Percentiles rank a stretch among this genome's conserved stretches.
Evolutionary conservation across 2,329 filamentous ascomycete species (phyloP).

Genomic region (Parastagonospora avenae): DNA sequence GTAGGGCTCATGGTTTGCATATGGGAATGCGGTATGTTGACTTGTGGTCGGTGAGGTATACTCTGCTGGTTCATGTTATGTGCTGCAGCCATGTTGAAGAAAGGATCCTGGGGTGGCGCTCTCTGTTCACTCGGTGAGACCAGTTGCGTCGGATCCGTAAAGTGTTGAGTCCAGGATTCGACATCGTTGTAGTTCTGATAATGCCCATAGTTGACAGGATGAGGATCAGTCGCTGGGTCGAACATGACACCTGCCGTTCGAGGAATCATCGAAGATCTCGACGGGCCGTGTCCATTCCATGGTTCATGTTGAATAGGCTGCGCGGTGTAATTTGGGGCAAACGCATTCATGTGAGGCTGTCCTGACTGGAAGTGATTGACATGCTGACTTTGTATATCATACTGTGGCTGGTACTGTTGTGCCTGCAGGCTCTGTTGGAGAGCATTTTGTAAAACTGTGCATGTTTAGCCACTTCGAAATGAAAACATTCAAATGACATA

Average conservation of each 20-base stretch:
- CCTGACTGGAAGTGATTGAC: slow-evolving; percentile 5
- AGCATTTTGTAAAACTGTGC: slow-evolving; percentile 31
- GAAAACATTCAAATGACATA: slow-evolving; percentile 9
- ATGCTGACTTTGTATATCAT: slow-evolving; percentile 12
- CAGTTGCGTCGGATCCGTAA: slow-evolving; percentile 32
- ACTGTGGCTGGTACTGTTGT: slow-evolving; percentile 28
- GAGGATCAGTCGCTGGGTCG: slow-evolving; percentile 38
- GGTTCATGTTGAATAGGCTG: slow-evolving; percentile 36
- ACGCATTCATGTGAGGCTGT: slow-evolving; percentile 25
- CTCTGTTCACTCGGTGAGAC: slow-evolving; percentile 36
- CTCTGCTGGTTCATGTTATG: slow-evolving; percentile 10
- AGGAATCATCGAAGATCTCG: slow-evolving; percentile 33
- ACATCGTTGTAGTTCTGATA: slow-evolving; percentile 27
- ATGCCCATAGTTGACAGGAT: slow-evolving; percentile 25
- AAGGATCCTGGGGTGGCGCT: slow-evolving; percentile 26
- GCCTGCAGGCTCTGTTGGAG: slow-evolving; percentile 26
- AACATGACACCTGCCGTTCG: slow-evolving; percentile 35
- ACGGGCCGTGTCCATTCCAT: slow-evolving; percentile 39
- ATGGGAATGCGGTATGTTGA: slow-evolving; percentile 15
- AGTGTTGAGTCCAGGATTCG: slow-evolving; percentile 31
- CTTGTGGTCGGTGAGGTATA: slow-evolving; percentile 15
- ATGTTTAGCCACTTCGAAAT: slow-evolving; percentile 19
- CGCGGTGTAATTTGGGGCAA: slow-evolving; percentile 27
- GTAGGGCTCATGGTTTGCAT: slow-evolving; percentile 24
- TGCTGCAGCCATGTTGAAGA: slow-evolving; percentile 16